Conservation (phyloP, 2,329 filamentous ascomycete species). For the Sporothrix schenckii region DNA sequence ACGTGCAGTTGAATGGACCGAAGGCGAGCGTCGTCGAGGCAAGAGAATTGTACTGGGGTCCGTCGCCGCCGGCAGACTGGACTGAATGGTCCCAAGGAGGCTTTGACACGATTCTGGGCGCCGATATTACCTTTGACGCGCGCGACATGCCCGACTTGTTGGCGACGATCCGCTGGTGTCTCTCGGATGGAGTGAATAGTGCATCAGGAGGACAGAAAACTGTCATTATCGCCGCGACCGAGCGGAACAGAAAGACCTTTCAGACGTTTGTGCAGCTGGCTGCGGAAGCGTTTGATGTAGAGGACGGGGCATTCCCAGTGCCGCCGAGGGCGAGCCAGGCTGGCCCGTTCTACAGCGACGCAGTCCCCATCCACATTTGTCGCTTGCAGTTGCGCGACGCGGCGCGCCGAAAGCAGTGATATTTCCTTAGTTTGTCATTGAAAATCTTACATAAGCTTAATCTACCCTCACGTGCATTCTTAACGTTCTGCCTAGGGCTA, state of each 20-base stretch:
- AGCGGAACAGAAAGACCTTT: constrained; percentile 72
- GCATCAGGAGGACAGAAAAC: constrained; percentile 44
- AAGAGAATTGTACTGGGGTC: constrained; percentile 66
- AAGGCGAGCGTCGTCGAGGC: constrained; percentile 49
- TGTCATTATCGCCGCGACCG: constrained; percentile 69
- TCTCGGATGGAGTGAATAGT: constrained; percentile 54
- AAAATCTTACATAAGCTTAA: background rate
- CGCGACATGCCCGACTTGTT: constrained; percentile 65
- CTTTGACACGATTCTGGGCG: constrained; percentile 70
- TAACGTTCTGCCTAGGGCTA: constrained; percentile 4
- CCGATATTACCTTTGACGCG: constrained; percentile 77
- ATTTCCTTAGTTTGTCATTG: too few species aligned
- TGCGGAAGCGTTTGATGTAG: constrained; percentile 50
- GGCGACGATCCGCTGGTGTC: constrained; percentile 51
- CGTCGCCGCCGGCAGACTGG: background rate
- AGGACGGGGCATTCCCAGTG: constrained; percentile 50
- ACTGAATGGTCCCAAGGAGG: constrained; percentile 3
- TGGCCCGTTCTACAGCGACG: constrained; percentile 66
- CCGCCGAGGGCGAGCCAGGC: constrained; percentile 49
- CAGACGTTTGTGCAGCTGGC: constrained; percentile 63
- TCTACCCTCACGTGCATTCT: background rate
- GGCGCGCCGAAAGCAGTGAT: too few species aligned
- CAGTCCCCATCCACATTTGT: constrained; percentile 63
- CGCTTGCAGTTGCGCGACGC: constrained; percentile 12
- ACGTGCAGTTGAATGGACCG: constrained; percentile 68